Conservation (phyloP, 177 flowering plant species). For the Vitis hybrid region DNA sequence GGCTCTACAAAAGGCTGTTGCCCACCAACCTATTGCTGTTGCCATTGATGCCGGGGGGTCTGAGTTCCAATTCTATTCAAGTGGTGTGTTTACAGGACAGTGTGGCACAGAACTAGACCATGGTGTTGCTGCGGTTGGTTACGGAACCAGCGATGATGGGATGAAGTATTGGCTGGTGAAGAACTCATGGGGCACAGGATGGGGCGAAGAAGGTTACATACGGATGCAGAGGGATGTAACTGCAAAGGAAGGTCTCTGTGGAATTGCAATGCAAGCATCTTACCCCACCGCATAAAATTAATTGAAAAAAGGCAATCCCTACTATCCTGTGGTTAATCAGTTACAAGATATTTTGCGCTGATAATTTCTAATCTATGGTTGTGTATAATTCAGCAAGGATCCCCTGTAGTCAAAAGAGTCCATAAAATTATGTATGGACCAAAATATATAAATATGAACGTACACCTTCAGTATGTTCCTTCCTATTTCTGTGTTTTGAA, state of each 20-base stretch:
- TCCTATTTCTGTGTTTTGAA: too few species aligned
- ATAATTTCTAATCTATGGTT: too few species aligned
- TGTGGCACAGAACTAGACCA: constrained; percentile 22
- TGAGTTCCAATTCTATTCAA: constrained; percentile 16
- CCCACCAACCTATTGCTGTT: constrained; percentile 24
- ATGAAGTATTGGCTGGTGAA: constrained; percentile 28
- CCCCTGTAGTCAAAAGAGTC: too few species aligned
- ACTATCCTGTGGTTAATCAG: too few species aligned
- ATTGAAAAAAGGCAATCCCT: too few species aligned
- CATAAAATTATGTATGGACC: too few species aligned
- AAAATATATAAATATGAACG: too few species aligned
- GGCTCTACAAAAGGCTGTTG: constrained; percentile 17
- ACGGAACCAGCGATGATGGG: constrained; percentile 11
- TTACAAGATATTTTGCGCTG: fast-evolving
- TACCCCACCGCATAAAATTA: constrained; percentile 15
- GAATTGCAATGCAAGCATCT: constrained; percentile 18
- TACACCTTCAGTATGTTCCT: too few species aligned
- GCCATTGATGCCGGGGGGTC: constrained; percentile 24
- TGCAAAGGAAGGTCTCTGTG: constrained; percentile 19
- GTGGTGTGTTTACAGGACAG: constrained; percentile 20
- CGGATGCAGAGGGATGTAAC: constrained; percentile 15
- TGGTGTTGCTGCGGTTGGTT: constrained; percentile 24
- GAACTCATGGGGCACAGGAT: constrained; percentile 20
- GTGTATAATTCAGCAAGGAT: too few species aligned
- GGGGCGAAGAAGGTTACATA: constrained; percentile 28